Conservation (phyloP, 257 asterid species). For the Scutellaria barbata region DNA sequence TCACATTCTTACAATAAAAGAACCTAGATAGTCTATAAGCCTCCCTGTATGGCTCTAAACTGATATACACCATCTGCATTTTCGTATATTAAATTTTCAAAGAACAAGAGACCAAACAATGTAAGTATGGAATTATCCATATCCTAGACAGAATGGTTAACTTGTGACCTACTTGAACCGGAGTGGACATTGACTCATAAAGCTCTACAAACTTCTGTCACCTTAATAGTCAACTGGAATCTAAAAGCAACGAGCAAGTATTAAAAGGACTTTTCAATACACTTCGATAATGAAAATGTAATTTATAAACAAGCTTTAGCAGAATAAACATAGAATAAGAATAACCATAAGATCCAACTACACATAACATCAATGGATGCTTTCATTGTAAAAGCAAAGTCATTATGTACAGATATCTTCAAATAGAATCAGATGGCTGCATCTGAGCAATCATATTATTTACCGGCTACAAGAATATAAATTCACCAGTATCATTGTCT, state of each 20-base stretch:
- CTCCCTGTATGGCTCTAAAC: conserved; percentile 12
- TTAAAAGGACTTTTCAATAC: neutral
- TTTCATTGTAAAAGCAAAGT: conserved; percentile 5
- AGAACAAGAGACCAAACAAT: neutral
- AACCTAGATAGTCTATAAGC: neutral
- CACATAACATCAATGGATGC: neutral
- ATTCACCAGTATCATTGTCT: conserved; percentile 33
- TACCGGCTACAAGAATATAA: conserved; percentile 25
- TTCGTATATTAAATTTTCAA: neutral
- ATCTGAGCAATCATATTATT: neutral
- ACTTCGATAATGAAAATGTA: neutral
- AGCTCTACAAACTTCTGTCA: conserved; percentile 11
- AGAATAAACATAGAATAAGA: neutral
- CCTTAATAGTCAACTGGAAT: neutral
- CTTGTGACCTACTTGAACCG: too few species aligned
- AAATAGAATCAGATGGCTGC: conserved; percentile 8
- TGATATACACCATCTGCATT: neutral
- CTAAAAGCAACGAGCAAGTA: neutral
- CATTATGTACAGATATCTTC: neutral
- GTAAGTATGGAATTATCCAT: conserved; percentile 5
- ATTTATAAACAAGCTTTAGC: neutral
- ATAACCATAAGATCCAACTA: conserved; percentile 6
- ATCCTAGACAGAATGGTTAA: conserved; percentile 15
- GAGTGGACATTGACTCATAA: too few species aligned
- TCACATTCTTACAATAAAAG: neutral